Evolutionary conservation across 768 basidiomycete species (phyloP), one percentile per base, ranked within the genome.

Genomic region (Boletus insuetus): DNA sequence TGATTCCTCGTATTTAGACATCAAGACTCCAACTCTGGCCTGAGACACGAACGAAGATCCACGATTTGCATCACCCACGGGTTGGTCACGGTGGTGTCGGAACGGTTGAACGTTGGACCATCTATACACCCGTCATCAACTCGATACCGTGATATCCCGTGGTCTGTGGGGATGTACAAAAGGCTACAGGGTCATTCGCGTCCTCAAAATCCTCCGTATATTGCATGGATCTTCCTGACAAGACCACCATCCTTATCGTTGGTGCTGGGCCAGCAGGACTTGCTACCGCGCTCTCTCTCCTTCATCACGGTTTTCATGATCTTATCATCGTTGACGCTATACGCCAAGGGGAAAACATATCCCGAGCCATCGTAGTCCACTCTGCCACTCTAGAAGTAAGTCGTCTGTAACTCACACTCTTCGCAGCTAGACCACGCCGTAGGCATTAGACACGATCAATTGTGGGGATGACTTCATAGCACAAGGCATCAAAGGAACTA

Each of bases 191-290:
- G 8, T 19, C 24, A 14, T 26, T 19, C 39, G 24, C 13, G 6
- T 35, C 43, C 37, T 35, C 42, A 34, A 22, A 38, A 9, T 40
- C n/a, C n/a, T 37, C 13, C 19, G 17, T 32, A 6, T 9, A 43
- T 13, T 32, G 4, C 17, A 60, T 61, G 59, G 62, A 71, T 32
- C 62, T 75, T 16, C 76, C 77, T 0, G 49, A 59, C 2, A 63
- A 54, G 40, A 76, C 78, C 3, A 75, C 75, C 19, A 65, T 82
- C 19, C 75, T 82, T 46, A 72, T 83, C 26, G 75, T 82, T 12
- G 81, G 80, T 38, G 78, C 78, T 19, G 81, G 81, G 14, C 81
- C 81, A 20, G 64, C 72, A 0, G 81, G 82, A 12, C 74, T 82
- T 44, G 68, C 76, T 2, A 65, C 73, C 43, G 80, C 80, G 16